Percentiles rank a stretch among this genome's conserved stretches.
phyloP scores from a whole-genome alignment of 805 yeast genomes.

The Phaffomyces thermotolerans region DNA sequence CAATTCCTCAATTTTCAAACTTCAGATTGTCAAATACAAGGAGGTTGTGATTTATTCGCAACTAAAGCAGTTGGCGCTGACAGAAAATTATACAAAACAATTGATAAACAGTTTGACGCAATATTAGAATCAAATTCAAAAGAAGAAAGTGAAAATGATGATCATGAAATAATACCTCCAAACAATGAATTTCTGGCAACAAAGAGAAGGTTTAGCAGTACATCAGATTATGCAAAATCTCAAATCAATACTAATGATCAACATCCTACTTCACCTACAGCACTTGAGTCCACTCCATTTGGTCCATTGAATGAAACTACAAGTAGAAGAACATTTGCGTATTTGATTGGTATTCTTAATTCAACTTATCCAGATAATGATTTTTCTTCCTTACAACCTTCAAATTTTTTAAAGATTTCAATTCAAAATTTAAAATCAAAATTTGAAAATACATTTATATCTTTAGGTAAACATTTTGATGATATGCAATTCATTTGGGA shows the following conservation, averaged over 20 bases:
- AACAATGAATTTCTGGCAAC: constrained; percentile 32
- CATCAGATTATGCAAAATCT: constrained; percentile 8
- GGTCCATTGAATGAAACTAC: constrained; percentile 87
- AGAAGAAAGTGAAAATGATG: constrained; percentile 9
- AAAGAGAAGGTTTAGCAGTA: constrained; percentile 31
- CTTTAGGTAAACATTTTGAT: constrained; percentile 48
- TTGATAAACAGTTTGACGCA: constrained; percentile 71
- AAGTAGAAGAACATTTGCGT: constrained; percentile 83
- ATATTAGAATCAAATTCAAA: constrained; percentile 26
- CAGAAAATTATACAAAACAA: constrained; percentile 77
- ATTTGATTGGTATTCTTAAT: constrained; percentile 82
- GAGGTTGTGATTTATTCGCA: constrained; percentile 89
- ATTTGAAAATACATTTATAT: constrained; percentile 71
- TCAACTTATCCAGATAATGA: constrained; percentile 96
- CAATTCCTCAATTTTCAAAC: constrained; percentile 78
- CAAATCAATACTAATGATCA: not conserved
- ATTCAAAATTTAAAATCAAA: constrained; percentile 47
- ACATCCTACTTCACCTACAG: constrained; percentile 8
- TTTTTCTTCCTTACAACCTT: constrained; percentile 79
- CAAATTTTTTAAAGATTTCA: constrained; percentile 50
- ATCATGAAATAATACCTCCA: constrained; percentile 10
- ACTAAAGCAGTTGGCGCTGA: constrained; percentile 92
- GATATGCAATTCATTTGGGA: constrained; percentile 75
- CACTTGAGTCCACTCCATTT: constrained; percentile 52
- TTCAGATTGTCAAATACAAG: constrained; percentile 67